These are phyloP conservation scores for Scheffersomyces titani DNA, from an alignment of 1,139 yeast species.

Conservation along the genomic window DNA sequence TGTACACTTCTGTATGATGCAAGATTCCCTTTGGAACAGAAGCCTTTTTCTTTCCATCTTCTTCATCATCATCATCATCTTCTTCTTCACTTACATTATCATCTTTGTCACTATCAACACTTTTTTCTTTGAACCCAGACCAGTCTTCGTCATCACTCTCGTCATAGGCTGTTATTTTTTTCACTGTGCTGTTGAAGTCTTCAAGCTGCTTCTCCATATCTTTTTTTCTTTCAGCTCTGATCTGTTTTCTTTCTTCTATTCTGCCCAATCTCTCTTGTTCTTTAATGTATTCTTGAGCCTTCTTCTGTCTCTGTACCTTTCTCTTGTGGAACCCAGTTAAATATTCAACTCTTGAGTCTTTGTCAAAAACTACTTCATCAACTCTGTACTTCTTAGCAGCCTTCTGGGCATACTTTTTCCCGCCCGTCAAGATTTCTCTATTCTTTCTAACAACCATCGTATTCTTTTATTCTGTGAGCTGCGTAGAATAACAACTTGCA, in stretches of 20 bases:
- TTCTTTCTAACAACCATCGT: conserved; percentile 42
- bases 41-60: conserved; percentile 8
- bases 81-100: conserved; percentile 21
- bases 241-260: conserved; percentile 72
- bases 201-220: conserved; percentile 64
- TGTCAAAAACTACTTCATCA: conserved; percentile 81
- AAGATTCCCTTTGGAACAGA: conserved; percentile 38
- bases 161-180: conserved; percentile 38
- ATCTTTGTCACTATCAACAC: conserved; percentile 13
- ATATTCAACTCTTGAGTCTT: conserved; percentile 71
- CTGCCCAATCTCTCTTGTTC: conserved; percentile 75
- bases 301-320: conserved; percentile 82
- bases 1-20: conserved; percentile 45
- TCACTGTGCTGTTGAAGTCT: conserved; percentile 57
- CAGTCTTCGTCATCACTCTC: conserved; percentile 35
- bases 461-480: background rate
- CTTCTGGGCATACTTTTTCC: conserved; percentile 72
- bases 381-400: conserved; percentile 67
- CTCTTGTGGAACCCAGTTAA: conserved; percentile 96
- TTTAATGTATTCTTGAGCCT: conserved; percentile 71
- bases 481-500: background rate
- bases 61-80: conserved; percentile 9
- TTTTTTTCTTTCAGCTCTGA: conserved; percentile 69
- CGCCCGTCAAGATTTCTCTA: conserved; percentile 87
- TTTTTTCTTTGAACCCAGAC: conserved; percentile 17